These are phyloP conservation scores for Kodamaea sagamina DNA, from an alignment of 805 yeast species.

Conservation along the genomic window DNA sequence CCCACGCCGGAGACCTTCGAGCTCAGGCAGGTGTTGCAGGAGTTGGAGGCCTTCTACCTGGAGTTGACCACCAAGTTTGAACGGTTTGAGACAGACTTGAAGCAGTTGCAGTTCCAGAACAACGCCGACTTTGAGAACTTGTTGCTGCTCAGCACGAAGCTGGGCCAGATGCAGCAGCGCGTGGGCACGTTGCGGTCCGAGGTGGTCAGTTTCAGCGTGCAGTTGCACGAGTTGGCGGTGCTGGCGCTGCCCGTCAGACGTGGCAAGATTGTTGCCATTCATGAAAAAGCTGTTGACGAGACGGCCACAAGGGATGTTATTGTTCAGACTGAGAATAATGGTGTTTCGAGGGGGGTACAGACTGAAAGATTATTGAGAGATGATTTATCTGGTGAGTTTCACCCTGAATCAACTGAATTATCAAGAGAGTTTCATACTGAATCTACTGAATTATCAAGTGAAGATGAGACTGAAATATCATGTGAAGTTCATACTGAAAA, in stretches of 20 bases:
- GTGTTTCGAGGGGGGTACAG: no score
- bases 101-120: constrained; percentile 14
- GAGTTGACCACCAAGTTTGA: constrained; percentile 13
- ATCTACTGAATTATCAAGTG: no score
- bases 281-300: constrained; percentile 2
- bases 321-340: not conserved
- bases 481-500: no score
- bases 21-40: constrained; percentile 14
- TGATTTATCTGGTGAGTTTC: no score
- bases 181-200: constrained; percentile 14
- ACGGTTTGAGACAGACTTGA: constrained; percentile 12
- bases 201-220: constrained; percentile 12
- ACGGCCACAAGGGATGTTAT: not conserved
- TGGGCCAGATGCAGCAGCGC: constrained; percentile 10
- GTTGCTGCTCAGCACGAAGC: constrained; percentile 9
- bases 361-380: no score
- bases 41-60: constrained; percentile 15
- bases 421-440: no score
- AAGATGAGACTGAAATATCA: no score
- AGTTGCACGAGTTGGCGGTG: constrained; percentile 13
- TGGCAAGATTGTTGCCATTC: not conserved
- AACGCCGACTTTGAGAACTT: constrained; percentile 14
- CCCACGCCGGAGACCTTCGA: constrained; percentile 10
- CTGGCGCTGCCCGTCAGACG: constrained; percentile 8
- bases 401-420: no score